These are phyloP conservation scores for Anthracocystis panici-leucophaei DNA, from an alignment of 1,284 basidiomycete genomes.

Conservation along the genomic window DNA sequence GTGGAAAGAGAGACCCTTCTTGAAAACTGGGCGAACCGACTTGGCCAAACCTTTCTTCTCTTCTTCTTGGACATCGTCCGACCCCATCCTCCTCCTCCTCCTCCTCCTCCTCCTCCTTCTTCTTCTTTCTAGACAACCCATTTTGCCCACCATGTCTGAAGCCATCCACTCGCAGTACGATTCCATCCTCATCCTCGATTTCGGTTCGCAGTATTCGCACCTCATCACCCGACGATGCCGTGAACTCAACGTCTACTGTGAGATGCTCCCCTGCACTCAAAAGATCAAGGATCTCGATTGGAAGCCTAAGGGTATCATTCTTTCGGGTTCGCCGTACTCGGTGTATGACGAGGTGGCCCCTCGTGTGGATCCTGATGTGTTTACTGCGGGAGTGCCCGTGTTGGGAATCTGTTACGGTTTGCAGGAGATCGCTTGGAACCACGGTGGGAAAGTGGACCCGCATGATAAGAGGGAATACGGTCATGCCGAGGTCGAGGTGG, in stretches of 20 bases:
- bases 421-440: conserved; percentile 95
- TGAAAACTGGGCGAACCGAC: neutral
- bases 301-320: conserved; percentile 96
- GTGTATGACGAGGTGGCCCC: conserved; percentile 95
- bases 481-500: conserved; percentile 83
- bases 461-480: conserved; percentile 97
- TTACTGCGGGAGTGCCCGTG: conserved; percentile 87
- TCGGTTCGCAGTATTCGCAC: conserved; percentile 99
- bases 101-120: no score
- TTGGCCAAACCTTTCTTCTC: conserved; percentile 14
- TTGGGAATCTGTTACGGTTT: conserved; percentile 98
- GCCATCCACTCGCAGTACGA: conserved; percentile 94
- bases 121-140: neutral
- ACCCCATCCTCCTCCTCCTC: conserved; percentile 13
- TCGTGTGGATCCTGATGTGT: conserved; percentile 95
- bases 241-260: conserved; percentile 97
- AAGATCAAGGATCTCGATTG: conserved; percentile 89
- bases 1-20: conserved; percentile 2
- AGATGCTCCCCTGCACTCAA: conserved; percentile 96
- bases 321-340: conserved; percentile 98
- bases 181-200: conserved; percentile 95
- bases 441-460: conserved; percentile 87
- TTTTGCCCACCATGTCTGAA: conserved; percentile 60
- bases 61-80: conserved; percentile 51
- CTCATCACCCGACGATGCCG: conserved; percentile 97